Percentiles rank a stretch among this genome's conserved stretches.
Conservation (phyloP, 2,329 filamentous ascomycete genomes). For the Lecanoromycetidae sp. region DNA sequence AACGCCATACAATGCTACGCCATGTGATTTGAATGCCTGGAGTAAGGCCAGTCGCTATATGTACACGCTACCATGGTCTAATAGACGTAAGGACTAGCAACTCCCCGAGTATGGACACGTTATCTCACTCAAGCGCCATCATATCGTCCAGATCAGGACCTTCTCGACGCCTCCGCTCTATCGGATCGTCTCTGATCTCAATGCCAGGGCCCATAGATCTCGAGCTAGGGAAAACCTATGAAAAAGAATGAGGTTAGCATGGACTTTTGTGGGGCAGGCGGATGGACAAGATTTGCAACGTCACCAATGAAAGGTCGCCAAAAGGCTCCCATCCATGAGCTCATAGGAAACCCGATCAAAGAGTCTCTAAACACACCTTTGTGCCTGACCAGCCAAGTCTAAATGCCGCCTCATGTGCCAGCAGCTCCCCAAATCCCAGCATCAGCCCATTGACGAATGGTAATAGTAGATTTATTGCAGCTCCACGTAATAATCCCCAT, state of each 20-base stretch:
- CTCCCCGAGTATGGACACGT: neutral
- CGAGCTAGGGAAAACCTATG: conserved; percentile 44
- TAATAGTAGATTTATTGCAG: conserved; percentile 87
- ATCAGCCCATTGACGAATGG: conserved; percentile 97
- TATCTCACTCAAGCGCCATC: conserved; percentile 51
- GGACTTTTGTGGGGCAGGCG: neutral
- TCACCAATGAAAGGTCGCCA: neutral
- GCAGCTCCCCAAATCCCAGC: conserved; percentile 92
- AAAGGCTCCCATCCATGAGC: neutral
- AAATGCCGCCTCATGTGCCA: conserved; percentile 92
- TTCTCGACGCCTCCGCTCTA: conserved; percentile 40
- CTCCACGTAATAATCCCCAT: conserved; percentile 73
- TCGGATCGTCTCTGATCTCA: conserved; percentile 59
- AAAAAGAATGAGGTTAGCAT: conserved; percentile 4
- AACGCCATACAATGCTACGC: neutral
- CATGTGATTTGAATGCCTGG: neutral
- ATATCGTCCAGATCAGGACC: conserved; percentile 52
- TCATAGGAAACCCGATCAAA: neutral
- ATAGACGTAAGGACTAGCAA: neutral
- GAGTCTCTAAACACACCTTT: conserved; percentile 50
- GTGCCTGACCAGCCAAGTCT: conserved; percentile 86
- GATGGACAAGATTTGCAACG: neutral
- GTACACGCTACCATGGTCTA: neutral
- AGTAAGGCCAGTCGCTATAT: conserved; percentile 2
- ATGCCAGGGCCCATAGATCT: conserved; percentile 69